Conservation (phyloP, 345 rosid species). For the Tarenaya hassleriana region DNA sequence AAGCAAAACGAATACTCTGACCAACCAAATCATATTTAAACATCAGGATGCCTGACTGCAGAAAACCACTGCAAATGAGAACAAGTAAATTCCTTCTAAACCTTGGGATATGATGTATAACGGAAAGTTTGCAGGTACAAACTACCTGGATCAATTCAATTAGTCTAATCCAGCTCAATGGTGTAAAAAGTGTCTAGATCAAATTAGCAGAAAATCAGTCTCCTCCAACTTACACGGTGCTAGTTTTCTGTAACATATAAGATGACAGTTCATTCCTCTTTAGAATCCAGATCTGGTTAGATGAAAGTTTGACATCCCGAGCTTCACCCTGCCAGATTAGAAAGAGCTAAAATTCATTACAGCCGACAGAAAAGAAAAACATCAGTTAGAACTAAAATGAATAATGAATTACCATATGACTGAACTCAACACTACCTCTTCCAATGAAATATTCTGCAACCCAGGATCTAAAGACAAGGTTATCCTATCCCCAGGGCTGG, state of each 20-base stretch:
- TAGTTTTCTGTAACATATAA: conserved; percentile 36
- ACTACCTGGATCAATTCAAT: no score
- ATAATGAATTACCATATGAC: conserved; percentile 10
- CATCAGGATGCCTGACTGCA: neutral
- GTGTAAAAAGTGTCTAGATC: conserved; percentile 14
- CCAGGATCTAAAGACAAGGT: conserved; percentile 45
- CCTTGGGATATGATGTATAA: conserved; percentile 6
- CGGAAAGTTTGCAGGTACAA: neutral
- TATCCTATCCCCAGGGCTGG: conserved; percentile 37
- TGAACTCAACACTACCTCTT: conserved; percentile 41
- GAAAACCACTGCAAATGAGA: conserved; percentile 10
- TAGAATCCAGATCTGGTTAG: conserved; percentile 64
- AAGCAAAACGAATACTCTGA: no score
- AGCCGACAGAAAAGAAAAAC: conserved; percentile 8
- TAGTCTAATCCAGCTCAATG: neutral
- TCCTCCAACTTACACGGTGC: conserved; percentile 49
- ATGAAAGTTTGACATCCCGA: conserved; percentile 66
- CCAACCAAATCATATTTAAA: no score
- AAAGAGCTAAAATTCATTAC: conserved; percentile 11
- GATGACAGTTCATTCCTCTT: conserved; percentile 53
- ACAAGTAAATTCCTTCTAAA: neutral
- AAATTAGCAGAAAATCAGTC: conserved; percentile 13
- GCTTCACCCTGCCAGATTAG: conserved; percentile 50
- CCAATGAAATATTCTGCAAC: conserved; percentile 45
- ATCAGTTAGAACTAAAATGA: neutral